phyloP scores from a whole-genome alignment of 1,139 yeast species.

The Scheffersomyces illinoinensis region DNA sequence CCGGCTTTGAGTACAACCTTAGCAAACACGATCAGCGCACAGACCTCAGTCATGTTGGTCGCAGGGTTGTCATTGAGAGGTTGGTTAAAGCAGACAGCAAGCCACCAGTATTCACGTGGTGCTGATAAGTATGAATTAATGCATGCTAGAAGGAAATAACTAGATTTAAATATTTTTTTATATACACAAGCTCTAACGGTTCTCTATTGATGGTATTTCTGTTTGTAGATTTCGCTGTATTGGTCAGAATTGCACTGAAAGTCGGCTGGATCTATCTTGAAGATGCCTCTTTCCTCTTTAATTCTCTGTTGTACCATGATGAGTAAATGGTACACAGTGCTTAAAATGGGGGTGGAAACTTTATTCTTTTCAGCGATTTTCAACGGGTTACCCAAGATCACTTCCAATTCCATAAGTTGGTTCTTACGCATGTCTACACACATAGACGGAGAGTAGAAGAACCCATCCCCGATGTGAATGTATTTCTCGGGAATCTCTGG shows the following conservation, averaged over 20 bases:
- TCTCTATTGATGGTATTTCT: slow-evolving; percentile 4
- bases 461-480: slow-evolving; percentile 62
- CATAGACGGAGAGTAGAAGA: slow-evolving; percentile 75
- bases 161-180: not conserved
- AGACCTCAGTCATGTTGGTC: slow-evolving; percentile 16
- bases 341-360: slow-evolving; percentile 60
- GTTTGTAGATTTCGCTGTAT: slow-evolving; percentile 25
- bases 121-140: slow-evolving; percentile 27
- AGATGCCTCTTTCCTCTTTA: slow-evolving; percentile 51
- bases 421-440: slow-evolving; percentile 67
- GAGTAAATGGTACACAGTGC: slow-evolving; percentile 56
- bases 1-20: slow-evolving; percentile 1
- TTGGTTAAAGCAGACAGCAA: slow-evolving; percentile 55
- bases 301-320: slow-evolving; percentile 60
- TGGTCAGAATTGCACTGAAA: slow-evolving; percentile 33
- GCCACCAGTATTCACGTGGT: slow-evolving; percentile 74
- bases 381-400: slow-evolving; percentile 71
- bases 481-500: slow-evolving; percentile 46
- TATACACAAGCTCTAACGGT: not conserved
- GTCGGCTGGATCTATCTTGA: slow-evolving; percentile 31
- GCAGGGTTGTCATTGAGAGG: slow-evolving; percentile 61
- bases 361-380: slow-evolving; percentile 55
- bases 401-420: slow-evolving; percentile 70
- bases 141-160: not conserved
- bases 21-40: not conserved